Evolutionary conservation across 2,329 filamentous ascomycete species (phyloP).

Genomic region (Keithomyces neogunnii): DNA sequence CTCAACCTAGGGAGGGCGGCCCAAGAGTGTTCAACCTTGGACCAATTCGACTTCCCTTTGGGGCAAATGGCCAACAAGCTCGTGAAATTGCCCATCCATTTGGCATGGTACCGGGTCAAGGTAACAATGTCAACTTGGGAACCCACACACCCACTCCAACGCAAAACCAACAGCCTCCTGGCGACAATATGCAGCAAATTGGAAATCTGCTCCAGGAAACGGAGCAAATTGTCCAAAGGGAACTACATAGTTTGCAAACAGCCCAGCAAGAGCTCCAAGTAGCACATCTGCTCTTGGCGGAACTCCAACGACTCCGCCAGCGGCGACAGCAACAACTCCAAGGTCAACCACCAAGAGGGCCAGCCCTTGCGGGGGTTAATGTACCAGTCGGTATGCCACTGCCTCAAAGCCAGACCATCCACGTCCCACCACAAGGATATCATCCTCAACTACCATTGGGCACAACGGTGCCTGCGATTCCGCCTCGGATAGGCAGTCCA

Average conservation of each 20-base stretch:
- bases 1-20: constrained; percentile 22
- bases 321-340: constrained; percentile 29
- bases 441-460: constrained; percentile 12
- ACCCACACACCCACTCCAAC: constrained; percentile 12
- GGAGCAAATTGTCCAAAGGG: constrained; percentile 60
- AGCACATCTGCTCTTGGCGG: constrained; percentile 58
- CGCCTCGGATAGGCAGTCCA: constrained; percentile 30
- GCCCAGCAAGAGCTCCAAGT: constrained; percentile 60
- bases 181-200: constrained; percentile 35
- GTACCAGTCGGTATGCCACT: constrained; percentile 5
- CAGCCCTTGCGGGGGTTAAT: constrained; percentile 3
- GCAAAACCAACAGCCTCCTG: constrained; percentile 10
- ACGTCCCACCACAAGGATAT: constrained; percentile 11
- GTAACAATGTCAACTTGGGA: constrained; percentile 12
- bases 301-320: constrained; percentile 57
- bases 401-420: constrained; percentile 11
- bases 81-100: constrained; percentile 60
- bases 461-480: constrained; percentile 15
- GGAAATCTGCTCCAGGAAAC: constrained; percentile 55
- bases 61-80: constrained; percentile 59
- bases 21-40: constrained; percentile 64
- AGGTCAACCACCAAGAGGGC: constrained; percentile 16
- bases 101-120: constrained; percentile 31
- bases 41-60: constrained; percentile 67
- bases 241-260: constrained; percentile 53